Percentiles rank a stretch among this genome's conserved stretches.
phyloP scores from a whole-genome alignment of 306 rosid species.

The Sphenostylis stenocarpa region DNA sequence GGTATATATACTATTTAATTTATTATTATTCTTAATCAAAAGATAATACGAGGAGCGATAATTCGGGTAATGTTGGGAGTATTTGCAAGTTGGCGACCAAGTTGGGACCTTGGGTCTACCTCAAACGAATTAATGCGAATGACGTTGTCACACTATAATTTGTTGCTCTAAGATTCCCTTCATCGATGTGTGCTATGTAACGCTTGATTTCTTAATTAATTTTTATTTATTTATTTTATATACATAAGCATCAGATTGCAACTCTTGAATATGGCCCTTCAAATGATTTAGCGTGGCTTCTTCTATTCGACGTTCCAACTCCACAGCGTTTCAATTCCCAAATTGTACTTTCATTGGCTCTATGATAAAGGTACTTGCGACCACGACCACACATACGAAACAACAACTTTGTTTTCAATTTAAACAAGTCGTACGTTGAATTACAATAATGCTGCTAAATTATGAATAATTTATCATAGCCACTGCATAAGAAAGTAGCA shows the following conservation, averaged over 20 bases:
- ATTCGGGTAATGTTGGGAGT: neutral
- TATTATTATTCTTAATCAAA: neutral
- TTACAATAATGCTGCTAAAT: neutral
- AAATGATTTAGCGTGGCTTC: conserved; percentile 17
- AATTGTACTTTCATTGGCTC: neutral
- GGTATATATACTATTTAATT: neutral
- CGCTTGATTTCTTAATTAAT: conserved; percentile 5
- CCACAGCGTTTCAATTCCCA: neutral
- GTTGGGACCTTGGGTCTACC: conserved; percentile 35
- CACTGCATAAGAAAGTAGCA: neutral
- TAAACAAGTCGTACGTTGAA: neutral
- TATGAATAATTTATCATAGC: neutral
- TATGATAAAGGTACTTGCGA: neutral
- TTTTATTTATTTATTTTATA: neutral
- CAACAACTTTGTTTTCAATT: neutral
- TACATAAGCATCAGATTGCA: neutral
- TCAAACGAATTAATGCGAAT: conserved; percentile 40
- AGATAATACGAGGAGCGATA: neutral
- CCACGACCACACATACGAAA: neutral
- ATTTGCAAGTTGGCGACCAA: conserved; percentile 42
- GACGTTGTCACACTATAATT: conserved; percentile 40
- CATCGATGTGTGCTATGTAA: neutral
- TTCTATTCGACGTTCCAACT: conserved; percentile 14
- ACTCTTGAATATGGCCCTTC: conserved; percentile 23
- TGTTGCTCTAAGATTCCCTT: conserved; percentile 41